A percentile compares a stretch with the other conserved stretches of the same genome.
These are phyloP conservation scores for Fraxinus latifolia DNA, from an alignment of 305 asterid genomes.

Conservation along the genomic window DNA sequence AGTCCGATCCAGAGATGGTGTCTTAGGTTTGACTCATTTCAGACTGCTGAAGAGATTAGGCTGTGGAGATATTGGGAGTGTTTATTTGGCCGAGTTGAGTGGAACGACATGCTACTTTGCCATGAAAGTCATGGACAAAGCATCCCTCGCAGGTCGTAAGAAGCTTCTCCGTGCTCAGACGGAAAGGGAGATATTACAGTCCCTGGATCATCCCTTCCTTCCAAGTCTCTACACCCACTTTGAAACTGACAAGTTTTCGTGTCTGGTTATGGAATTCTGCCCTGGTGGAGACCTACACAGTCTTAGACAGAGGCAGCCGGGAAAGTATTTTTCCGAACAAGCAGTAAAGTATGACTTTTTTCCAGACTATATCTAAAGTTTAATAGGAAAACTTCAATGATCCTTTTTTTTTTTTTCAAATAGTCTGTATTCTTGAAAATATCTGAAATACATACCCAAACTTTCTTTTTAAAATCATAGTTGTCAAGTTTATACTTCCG, in stretches of 20 bases:
- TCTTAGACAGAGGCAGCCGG: slow-evolving; percentile 50
- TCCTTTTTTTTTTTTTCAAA: background rate
- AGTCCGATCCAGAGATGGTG: slow-evolving; percentile 39
- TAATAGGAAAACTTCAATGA: background rate
- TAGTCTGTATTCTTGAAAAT: background rate
- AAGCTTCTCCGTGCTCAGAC: slow-evolving; percentile 51
- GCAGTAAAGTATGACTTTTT: slow-evolving; percentile 44
- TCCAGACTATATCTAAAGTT: background rate
- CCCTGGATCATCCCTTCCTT: slow-evolving; percentile 51
- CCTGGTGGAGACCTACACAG: slow-evolving; percentile 56
- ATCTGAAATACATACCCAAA: background rate
- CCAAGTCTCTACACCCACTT: slow-evolving; percentile 46
- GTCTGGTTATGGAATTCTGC: slow-evolving; percentile 60
- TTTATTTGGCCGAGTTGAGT: slow-evolving; percentile 47
- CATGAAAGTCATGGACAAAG: slow-evolving; percentile 53
- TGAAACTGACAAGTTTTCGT: slow-evolving; percentile 47
- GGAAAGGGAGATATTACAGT: slow-evolving; percentile 50
- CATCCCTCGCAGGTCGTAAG: slow-evolving; percentile 46
- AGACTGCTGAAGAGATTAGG: slow-evolving; percentile 50
- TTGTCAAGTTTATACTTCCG: background rate
- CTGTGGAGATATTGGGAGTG: slow-evolving; percentile 56
- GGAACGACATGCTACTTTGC: slow-evolving; percentile 52
- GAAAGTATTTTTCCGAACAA: slow-evolving; percentile 53
- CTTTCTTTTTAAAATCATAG: background rate
- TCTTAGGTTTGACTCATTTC: slow-evolving; percentile 43